Percentiles rank a stretch among this genome's conserved stretches.
Evolutionary conservation across 2,329 filamentous ascomycete genomes (phyloP).

Genomic region (Metarhizium humberi): DNA sequence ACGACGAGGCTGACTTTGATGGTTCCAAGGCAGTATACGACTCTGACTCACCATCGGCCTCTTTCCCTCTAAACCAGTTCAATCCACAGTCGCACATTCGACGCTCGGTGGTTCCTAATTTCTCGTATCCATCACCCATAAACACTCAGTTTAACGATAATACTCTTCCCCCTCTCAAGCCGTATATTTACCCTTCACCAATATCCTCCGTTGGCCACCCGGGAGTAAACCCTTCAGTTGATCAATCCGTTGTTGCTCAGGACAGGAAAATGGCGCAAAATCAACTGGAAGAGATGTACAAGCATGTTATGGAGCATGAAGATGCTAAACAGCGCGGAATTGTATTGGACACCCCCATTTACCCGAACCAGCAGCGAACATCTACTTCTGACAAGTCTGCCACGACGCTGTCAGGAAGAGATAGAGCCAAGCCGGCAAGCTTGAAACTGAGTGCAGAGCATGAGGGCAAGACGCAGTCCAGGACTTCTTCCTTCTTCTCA

Average conservation of each 20-base stretch:
- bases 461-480: conserved; percentile 44
- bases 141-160: conserved; percentile 20
- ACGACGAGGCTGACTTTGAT: conserved; percentile 39
- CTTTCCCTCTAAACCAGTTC: neutral
- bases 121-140: conserved; percentile 39
- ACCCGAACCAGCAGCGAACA: conserved; percentile 17
- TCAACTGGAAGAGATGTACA: conserved; percentile 86
- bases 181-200: conserved; percentile 38
- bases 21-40: conserved; percentile 13
- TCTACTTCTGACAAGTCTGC: conserved; percentile 18
- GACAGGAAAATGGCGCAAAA: conserved; percentile 68
- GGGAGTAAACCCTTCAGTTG: conserved; percentile 62
- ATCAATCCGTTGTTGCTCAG: conserved; percentile 64
- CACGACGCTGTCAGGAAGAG: conserved; percentile 27
- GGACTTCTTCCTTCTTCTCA: conserved; percentile 49
- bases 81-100: neutral
- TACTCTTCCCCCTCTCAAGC: conserved; percentile 12
- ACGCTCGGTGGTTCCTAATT: conserved; percentile 28
- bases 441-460: conserved; percentile 36
- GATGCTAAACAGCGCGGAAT: conserved; percentile 51
- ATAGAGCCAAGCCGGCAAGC: conserved; percentile 37
- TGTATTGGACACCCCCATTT: conserved; percentile 32
- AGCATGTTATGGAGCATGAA: conserved; percentile 85
- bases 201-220: conserved; percentile 37
- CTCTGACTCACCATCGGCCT: conserved; percentile 12